Percentiles rank a stretch among this genome's conserved stretches.
phyloP scores from a whole-genome alignment of 768 basidiomycete species.

The Tulasnella calospora region DNA sequence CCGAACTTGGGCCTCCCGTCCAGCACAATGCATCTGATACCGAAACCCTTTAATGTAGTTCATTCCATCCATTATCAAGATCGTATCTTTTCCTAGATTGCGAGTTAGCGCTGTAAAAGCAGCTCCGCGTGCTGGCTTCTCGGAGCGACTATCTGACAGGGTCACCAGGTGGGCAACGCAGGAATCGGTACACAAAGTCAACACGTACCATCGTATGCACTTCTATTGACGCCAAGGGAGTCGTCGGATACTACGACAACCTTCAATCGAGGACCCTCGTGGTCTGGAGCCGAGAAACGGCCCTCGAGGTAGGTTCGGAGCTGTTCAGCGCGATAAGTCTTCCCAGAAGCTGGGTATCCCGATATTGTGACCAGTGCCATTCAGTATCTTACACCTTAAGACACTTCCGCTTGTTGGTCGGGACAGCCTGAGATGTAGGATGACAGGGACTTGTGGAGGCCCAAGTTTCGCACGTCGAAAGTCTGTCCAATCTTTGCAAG shows the following conservation, averaged over 20 bases:
- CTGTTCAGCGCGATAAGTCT: constrained; percentile 65
- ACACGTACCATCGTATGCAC: constrained; percentile 66
- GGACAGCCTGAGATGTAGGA: not conserved
- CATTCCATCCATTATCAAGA: constrained; percentile 83
- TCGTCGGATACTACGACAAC: constrained; percentile 66
- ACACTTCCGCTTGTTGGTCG: not conserved
- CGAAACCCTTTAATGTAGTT: constrained; percentile 99
- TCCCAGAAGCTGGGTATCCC: constrained; percentile 85
- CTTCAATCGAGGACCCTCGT: constrained; percentile 50
- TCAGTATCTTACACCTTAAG: not conserved
- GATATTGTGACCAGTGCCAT: constrained; percentile 94
- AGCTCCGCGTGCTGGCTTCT: constrained; percentile 82
- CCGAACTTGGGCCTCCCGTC: constrained; percentile 77
- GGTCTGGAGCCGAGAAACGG: constrained; percentile 47
- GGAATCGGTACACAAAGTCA: not conserved
- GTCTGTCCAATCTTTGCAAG: not conserved
- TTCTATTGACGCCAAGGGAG: constrained; percentile 54
- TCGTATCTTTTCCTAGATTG: constrained; percentile 60
- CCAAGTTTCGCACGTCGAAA: not conserved
- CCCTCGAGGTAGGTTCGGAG: constrained; percentile 54
- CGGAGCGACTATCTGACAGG: constrained; percentile 61
- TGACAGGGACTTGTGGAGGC: not conserved
- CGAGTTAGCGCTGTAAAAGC: constrained; percentile 81
- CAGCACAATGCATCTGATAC: constrained; percentile 97
- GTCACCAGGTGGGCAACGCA: constrained; percentile 10